A percentile compares a stretch with the other conserved stretches of the same genome.
phyloP scores from a whole-genome alignment of 495 filamentous ascomycete species.

The Hypoxylon lienhwacheense region DNA sequence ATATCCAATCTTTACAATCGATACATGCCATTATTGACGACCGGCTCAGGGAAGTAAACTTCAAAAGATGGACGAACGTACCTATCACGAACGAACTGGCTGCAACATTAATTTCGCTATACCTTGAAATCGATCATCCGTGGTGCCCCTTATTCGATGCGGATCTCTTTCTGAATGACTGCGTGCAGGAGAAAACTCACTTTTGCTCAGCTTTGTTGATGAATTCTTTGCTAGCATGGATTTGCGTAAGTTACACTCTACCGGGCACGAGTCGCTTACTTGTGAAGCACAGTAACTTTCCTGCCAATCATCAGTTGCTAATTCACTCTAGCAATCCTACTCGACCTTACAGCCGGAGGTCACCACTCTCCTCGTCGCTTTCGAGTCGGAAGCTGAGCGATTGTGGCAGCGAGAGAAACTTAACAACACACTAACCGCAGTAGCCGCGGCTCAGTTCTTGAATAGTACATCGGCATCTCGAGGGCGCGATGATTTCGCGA shows the following conservation, averaged over 20 bases:
- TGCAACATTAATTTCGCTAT: slow-evolving; percentile 24
- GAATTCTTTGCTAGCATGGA: slow-evolving; percentile 24
- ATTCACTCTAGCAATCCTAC: slow-evolving; percentile 27
- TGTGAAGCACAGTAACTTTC: background rate
- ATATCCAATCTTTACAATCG: slow-evolving; percentile 13
- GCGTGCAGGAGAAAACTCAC: slow-evolving; percentile 14
- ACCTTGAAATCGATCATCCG: slow-evolving; percentile 30
- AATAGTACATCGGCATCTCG: slow-evolving; percentile 19
- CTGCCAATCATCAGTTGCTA: background rate
- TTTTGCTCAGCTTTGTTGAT: slow-evolving; percentile 31
- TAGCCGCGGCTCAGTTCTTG: slow-evolving; percentile 21
- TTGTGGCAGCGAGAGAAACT: slow-evolving; percentile 22
- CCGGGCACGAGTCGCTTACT: background rate
- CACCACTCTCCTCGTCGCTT: slow-evolving; percentile 5
- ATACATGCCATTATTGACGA: slow-evolving; percentile 20
- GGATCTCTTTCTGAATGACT: slow-evolving; percentile 35
- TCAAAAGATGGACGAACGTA: slow-evolving; percentile 28
- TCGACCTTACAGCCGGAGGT: slow-evolving; percentile 22
- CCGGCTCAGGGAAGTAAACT: slow-evolving; percentile 21
- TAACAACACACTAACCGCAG: slow-evolving; percentile 24
- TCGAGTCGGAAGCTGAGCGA: slow-evolving; percentile 23
- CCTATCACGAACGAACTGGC: slow-evolving; percentile 30
- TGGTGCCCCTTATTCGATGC: slow-evolving; percentile 31
- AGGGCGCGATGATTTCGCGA: slow-evolving; percentile 28
- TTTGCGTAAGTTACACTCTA: slow-evolving; percentile 23